These are phyloP conservation scores for Acanthamoeba lenticulata DNA, from an alignment of 208 protist species.

Conservation along the genomic window DNA sequence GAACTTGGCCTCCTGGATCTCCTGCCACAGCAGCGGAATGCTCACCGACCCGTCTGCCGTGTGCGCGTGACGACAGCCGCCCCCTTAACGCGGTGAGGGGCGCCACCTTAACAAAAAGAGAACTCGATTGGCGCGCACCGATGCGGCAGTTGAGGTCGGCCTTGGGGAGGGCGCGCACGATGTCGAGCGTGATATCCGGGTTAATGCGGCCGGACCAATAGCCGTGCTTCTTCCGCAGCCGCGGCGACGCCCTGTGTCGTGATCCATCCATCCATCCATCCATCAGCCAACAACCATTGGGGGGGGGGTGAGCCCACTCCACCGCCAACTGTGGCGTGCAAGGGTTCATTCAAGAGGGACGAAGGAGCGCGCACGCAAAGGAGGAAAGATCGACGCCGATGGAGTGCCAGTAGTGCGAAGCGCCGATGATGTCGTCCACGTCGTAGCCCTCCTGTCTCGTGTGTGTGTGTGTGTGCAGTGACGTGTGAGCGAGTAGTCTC, in stretches of 20 bases:
- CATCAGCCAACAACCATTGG: conserved; percentile 38
- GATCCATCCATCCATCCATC: not conserved
- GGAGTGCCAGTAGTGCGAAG: conserved; percentile 44
- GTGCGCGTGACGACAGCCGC: not conserved
- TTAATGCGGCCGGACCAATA: not conserved
- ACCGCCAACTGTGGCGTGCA: not conserved
- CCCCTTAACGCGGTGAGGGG: not conserved
- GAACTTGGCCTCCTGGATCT: conserved; percentile 31
- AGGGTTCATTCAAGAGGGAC: not conserved
- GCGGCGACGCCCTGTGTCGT: not conserved
- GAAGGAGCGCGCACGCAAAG: conserved; percentile 37
- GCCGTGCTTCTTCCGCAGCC: not conserved
- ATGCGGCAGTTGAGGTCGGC: conserved; percentile 77
- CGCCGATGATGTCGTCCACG: conserved; percentile 21
- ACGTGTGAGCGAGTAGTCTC: not conserved
- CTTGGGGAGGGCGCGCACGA: conserved; percentile 77
- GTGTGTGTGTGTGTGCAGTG: not conserved
- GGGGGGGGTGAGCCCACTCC: too few relatives aligned
- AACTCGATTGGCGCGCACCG: not conserved
- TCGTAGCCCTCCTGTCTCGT: conserved; percentile 40
- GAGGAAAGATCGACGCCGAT: conserved; percentile 63
- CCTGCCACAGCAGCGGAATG: conserved; percentile 74
- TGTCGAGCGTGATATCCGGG: conserved; percentile 76
- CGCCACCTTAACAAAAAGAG: not conserved
- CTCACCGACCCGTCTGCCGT: conserved; percentile 70